A percentile compares a stretch with the other conserved stretches of the same genome.
phyloP scores from a whole-genome alignment of 805 yeast species.

The Wickerhamiella hasegawae region DNA sequence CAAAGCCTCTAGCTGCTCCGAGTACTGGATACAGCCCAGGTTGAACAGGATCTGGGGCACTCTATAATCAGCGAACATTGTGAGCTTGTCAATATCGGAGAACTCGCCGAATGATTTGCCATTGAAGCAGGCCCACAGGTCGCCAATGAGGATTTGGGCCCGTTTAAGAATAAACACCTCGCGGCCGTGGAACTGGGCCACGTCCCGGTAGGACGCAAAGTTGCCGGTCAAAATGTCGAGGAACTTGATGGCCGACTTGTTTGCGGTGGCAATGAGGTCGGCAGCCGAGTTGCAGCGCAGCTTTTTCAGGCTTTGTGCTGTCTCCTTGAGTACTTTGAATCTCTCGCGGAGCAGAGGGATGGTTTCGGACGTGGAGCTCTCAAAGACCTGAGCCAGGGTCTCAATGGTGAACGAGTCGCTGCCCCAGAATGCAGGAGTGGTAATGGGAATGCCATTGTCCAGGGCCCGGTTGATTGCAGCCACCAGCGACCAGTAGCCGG shows the following conservation, averaged over 20 bases:
- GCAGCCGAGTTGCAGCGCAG: slow-evolving; percentile 11
- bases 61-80: slow-evolving; percentile 33
- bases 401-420: slow-evolving; percentile 15
- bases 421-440: slow-evolving; percentile 24
- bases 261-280: slow-evolving; percentile 15
- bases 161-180: slow-evolving; percentile 24
- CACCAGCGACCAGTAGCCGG: slow-evolving; percentile 31
- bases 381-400: slow-evolving; percentile 18
- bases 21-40: slow-evolving; percentile 24
- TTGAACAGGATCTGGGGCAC: slow-evolving; percentile 28
- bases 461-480: slow-evolving; percentile 29
- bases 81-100: slow-evolving; percentile 24
- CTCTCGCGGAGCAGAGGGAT: slow-evolving; percentile 25
- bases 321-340: slow-evolving; percentile 21
- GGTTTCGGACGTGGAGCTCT: slow-evolving; percentile 19
- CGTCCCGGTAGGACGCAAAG: slow-evolving; percentile 24
- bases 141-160: slow-evolving; percentile 29
- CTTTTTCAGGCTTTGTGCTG: slow-evolving; percentile 18
- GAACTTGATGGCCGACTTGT: slow-evolving; percentile 21
- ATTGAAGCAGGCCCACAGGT: slow-evolving; percentile 30
- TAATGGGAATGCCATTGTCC: slow-evolving; percentile 24
- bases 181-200: slow-evolving; percentile 16
- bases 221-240: slow-evolving; percentile 17
- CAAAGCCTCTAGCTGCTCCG: slow-evolving; percentile 13
- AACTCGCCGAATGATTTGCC: slow-evolving; percentile 24